Conservation (phyloP, 768 basidiomycete species). For the Podaxis rugospora region DNA sequence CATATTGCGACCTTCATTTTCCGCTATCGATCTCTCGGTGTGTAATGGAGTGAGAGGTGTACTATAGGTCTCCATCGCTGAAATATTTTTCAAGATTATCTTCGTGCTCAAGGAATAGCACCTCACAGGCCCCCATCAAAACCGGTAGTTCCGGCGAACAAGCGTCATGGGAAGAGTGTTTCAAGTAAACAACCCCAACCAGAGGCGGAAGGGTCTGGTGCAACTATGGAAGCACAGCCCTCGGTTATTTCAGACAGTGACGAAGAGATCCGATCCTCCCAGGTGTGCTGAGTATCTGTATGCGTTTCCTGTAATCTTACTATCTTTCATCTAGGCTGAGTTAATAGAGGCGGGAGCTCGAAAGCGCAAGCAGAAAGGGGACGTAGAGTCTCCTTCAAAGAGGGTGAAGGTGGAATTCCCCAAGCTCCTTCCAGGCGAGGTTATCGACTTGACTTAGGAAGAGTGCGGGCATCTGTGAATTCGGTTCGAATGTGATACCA, state of each 20-base stretch:
- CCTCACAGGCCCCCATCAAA: not conserved
- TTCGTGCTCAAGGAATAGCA: not conserved
- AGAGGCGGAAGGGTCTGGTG: not conserved
- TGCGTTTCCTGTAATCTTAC: not conserved
- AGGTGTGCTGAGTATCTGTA: not conserved
- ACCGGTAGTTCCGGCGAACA: too few relatives aligned
- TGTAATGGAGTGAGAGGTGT: not conserved
- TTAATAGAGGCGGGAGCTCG: not conserved
- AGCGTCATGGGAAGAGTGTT: too few relatives aligned
- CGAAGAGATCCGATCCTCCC: not conserved
- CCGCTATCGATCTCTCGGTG: not conserved
- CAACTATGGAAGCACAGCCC: not conserved
- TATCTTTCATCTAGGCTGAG: not conserved
- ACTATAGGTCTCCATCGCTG: not conserved
- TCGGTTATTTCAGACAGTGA: not conserved
- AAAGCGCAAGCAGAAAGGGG: not conserved
- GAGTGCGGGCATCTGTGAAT: not conserved
- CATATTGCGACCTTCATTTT: not conserved
- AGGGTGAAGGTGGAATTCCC: not conserved
- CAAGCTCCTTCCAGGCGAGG: not conserved
- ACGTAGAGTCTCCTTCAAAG: not conserved
- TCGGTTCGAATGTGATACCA: not conserved
- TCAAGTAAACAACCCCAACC: not conserved
- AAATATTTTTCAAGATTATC: not conserved
- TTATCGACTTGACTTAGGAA: not conserved